Evolutionary conservation across 768 basidiomycete genomes (phyloP).

Genomic region (Mycena leptocephala): DNA sequence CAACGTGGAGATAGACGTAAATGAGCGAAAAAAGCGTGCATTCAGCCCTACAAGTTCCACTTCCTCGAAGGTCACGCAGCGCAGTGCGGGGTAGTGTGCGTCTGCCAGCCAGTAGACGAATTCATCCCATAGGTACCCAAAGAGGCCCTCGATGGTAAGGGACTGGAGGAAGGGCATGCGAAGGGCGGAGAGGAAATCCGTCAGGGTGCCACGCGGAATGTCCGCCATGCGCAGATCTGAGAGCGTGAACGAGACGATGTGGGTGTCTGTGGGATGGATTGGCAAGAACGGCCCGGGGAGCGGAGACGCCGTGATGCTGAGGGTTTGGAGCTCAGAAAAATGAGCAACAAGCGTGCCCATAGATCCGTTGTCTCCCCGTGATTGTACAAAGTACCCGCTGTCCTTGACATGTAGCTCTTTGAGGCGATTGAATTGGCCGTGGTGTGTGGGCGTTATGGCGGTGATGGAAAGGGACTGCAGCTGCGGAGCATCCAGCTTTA

Average conservation of each 20-base stretch:
- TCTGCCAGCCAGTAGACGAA: not conserved
- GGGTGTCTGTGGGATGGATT: not conserved
- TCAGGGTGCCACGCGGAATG: not conserved
- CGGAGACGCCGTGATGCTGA: constrained; percentile 18
- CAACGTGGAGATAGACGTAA: constrained; percentile 10
- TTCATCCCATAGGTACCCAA: constrained; percentile 19
- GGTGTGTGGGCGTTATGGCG: not conserved
- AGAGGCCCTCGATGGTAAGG: not conserved
- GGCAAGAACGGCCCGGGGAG: not conserved
- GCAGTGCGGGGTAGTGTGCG: constrained; percentile 12
- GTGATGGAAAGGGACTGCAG: constrained; percentile 6
- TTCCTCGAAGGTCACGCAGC: constrained; percentile 2
- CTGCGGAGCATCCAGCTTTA: not conserved
- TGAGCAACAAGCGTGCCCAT: not conserved
- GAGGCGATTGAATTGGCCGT: not conserved
- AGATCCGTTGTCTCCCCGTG: too few relatives aligned
- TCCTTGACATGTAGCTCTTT: constrained; percentile 9
- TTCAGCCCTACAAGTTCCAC: not conserved
- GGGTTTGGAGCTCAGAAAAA: not conserved
- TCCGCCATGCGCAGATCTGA: constrained; percentile 16
- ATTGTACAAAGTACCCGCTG: constrained; percentile 15
- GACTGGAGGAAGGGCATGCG: constrained; percentile 20
- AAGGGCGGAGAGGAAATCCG: not conserved
- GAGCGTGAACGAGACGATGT: constrained; percentile 16
- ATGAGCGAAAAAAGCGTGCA: not conserved